Evolutionary conservation across 2,329 filamentous ascomycete species (phyloP), one percentile per base, ranked within the genome.

Genomic region (Metarhizium humberi): DNA sequence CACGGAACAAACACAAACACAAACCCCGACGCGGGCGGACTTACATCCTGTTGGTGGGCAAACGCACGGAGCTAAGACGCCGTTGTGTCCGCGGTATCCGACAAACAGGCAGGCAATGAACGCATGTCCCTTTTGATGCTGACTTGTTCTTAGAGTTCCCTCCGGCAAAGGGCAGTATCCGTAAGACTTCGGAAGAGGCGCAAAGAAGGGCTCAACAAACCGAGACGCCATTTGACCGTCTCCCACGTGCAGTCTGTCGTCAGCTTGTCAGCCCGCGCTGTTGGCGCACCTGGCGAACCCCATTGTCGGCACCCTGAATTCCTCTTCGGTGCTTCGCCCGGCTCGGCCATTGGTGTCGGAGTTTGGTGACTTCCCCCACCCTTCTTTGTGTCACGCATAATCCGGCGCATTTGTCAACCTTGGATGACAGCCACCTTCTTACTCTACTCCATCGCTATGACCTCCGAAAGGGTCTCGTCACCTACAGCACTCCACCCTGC

Each of bases 401-500:
- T 13, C 14, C 13, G 14, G 14, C 8, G 7, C 13, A 8, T 36
- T 36, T 36, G 34, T 36, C 34, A 36, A 8, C 34, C 13, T 36
- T 8, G 34, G 34, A 36, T 13, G 34, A 13, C 38, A 40, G 38
- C 38, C 38, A 40, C 38, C 11, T 13, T 13, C 10, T 20, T 25
- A 25, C 4, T 10, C 25, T 25, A 25, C 4, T 10, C 25, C 16
- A 46, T 59, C 59, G 60, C 64, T 63, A 66, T 64, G 64, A 64
- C 56, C 43, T 55, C 72, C 59, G 70, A 69, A 59, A 60, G 67
- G 59, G 60, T 75, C 58, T 66, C 67, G 48, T 78, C 77, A 60
- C 75, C 78, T 56, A 71, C 72, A 55, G 71, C 75, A 60, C 72
- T 80, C 69, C 77, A 81, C 73, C 75, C 77, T 64, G 71, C 69